Conservation (phyloP, 2,329 filamentous ascomycete species). For the Venturia aucupariae region DNA sequence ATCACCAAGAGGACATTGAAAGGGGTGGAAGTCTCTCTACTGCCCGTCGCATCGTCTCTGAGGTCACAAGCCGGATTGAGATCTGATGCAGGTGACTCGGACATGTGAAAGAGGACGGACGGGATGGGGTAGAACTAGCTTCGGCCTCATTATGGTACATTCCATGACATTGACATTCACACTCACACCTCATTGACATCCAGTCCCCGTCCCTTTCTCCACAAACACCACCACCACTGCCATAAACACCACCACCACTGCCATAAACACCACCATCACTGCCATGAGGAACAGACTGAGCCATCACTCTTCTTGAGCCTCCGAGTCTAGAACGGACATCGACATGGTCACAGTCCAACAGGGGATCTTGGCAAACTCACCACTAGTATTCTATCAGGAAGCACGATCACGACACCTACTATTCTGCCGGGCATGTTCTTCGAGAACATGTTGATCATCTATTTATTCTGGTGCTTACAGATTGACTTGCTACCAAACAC, state of each 20-base stretch:
- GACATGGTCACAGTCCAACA: too few relatives aligned
- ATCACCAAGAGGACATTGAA: neutral
- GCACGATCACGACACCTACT: neutral
- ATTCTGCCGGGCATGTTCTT: neutral
- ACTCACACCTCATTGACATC: too few relatives aligned
- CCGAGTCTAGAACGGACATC: too few relatives aligned
- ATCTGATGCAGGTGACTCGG: neutral
- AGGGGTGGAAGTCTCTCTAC: neutral
- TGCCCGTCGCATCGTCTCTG: neutral
- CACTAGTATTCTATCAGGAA: neutral
- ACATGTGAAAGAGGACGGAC: slow-evolving; percentile 1
- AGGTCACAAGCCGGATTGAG: neutral
- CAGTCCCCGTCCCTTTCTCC: too few relatives aligned
- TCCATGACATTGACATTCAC: too few relatives aligned
- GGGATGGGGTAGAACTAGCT: neutral
- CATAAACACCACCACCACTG: too few relatives aligned
- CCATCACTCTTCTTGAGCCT: neutral
- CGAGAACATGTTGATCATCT: neutral
- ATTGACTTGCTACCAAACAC: neutral
- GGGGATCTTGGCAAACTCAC: neutral
- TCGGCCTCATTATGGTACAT: too few relatives aligned
- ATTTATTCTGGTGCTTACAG: slow-evolving; percentile 2
- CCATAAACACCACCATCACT: neutral
- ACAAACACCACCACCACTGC: too few relatives aligned
- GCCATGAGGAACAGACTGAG: neutral